A percentile compares a stretch with the other conserved stretches of the same genome.
Conservation (phyloP, 192 early-diverging fungal species). For the Rhizophagus clarus region DNA sequence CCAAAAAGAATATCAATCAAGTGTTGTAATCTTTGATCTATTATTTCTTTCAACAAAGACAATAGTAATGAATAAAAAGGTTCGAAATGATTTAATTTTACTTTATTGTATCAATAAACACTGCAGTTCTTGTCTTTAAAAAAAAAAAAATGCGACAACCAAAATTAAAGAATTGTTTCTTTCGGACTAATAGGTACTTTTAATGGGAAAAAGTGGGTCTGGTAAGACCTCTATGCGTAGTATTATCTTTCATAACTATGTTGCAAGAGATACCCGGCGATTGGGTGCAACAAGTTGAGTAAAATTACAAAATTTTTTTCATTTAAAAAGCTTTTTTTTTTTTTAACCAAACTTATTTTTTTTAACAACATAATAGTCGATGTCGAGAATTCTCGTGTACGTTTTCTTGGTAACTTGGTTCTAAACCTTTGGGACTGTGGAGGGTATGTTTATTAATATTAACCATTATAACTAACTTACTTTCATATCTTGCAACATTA, state of each 20-base stretch:
- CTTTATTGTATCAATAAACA: background rate
- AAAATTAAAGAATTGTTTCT: background rate
- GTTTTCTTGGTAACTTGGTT: slow-evolving; percentile 92
- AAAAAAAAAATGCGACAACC: too few species aligned
- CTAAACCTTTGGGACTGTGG: slow-evolving; percentile 99
- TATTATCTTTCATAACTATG: slow-evolving; percentile 98
- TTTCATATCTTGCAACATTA: slow-evolving; percentile 6
- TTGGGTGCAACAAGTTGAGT: slow-evolving; percentile 91
- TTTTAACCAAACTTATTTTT: background rate
- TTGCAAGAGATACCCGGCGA: slow-evolving; percentile 90
- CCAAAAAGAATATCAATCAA: too few species aligned
- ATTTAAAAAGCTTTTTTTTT: background rate
- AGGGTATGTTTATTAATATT: slow-evolving; percentile 50
- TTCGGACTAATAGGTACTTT: slow-evolving; percentile 69
- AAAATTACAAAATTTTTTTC: background rate
- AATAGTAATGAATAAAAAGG: background rate
- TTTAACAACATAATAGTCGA: slow-evolving; percentile 65
- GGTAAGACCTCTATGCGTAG: slow-evolving; percentile 99
- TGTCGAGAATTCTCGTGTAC: slow-evolving; percentile 95
- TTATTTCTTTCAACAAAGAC: background rate
- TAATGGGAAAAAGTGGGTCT: slow-evolving; percentile 96
- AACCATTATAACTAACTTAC: background rate
- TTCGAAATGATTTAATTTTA: background rate
- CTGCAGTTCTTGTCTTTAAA: background rate
- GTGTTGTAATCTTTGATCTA: too few species aligned